Evolutionary conservation across 2,329 filamentous ascomycete genomes (phyloP).

Genomic region (Ilyonectria destructans): DNA sequence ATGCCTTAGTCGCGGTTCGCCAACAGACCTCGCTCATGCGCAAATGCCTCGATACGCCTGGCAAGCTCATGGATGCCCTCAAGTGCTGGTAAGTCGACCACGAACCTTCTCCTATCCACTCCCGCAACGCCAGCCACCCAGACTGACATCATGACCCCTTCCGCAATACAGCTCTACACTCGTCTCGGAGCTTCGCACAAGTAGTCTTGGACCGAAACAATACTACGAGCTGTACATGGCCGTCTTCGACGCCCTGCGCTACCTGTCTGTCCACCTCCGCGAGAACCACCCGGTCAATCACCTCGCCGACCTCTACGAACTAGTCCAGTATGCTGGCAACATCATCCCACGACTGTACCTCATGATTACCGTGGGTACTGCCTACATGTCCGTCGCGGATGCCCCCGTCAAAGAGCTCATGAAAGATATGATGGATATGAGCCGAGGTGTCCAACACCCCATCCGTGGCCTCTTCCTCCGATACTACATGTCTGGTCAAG

Average conservation of each 20-base stretch:
- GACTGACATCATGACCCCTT: constrained; percentile 28
- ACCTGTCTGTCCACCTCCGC: constrained; percentile 95
- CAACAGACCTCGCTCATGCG: constrained; percentile 98
- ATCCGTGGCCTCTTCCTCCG: constrained; percentile 95
- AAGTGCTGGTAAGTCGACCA: constrained; percentile 90
- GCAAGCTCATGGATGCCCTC: constrained; percentile 99
- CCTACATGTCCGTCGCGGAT: constrained; percentile 99
- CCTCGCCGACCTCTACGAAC: constrained; percentile 96
- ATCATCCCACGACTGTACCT: constrained; percentile 97
- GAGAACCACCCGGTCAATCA: constrained; percentile 99
- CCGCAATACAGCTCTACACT: constrained; percentile 85
- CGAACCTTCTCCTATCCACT: constrained; percentile 14
- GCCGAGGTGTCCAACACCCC: constrained; percentile 95
- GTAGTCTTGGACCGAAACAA: constrained; percentile 97
- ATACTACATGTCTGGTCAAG: constrained; percentile 97
- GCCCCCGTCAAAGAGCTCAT: constrained; percentile 99
- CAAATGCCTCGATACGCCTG: constrained; percentile 95
- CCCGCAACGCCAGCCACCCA: constrained; percentile 29
- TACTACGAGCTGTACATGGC: constrained; percentile 99
- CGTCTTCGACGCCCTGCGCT: constrained; percentile 96
- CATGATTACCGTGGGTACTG: constrained; percentile 99
- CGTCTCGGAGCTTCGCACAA: constrained; percentile 97
- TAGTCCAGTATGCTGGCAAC: constrained; percentile 98
- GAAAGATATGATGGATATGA: constrained; percentile 99
- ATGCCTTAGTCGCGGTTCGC: constrained; percentile 95